Evolutionary conservation across 2,329 filamentous ascomycete genomes (phyloP), one percentile per base, ranked within the genome.

Genomic region (Colletotrichum salicis): DNA sequence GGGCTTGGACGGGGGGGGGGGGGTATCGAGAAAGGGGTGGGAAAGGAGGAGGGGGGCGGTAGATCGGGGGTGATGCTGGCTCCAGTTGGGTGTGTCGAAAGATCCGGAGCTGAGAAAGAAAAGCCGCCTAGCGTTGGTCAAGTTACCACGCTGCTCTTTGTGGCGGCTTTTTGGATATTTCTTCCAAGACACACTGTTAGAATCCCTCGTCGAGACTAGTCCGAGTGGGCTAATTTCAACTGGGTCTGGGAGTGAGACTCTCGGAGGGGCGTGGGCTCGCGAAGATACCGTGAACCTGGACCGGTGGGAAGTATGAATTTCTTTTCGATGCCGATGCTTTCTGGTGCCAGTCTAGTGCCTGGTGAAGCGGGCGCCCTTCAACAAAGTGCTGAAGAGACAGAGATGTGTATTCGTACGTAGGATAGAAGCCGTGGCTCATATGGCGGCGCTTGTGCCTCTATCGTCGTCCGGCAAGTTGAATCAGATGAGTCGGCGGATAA

Each of bases 71-170:
- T 58, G 35, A 59, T 71, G 63, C 58, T 65, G 57, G 65, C 31
- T 66, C 62, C 60, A 52, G 33, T 65, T 58, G 67, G 70, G 48
- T 33, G 55, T 51, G 67, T 57, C n/a, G 24, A 70, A 37, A 65
- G 66, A 37, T 56, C 58, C 54, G 56, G 61, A 66, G 66, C 63
- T 71, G 70, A 65, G 62, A 62, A 69, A 33, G 67, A 63, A 64
- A 74, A 67, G 70, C 66, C 55, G 72, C 70, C 67, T 73, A 70
- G 72, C 70, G 72, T 57, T 58, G 72, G 70, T 67, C 70, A 74
- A 74, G 70, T 70, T 72, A 74, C 72, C 72, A 74, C 65, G 72
- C 70, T 70, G 56, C 70, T 67, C 58, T 67, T 56, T 56, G 72
- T 72, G 58, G 72, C 65, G 66, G 72, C 62, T 33, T 70, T 70